Base-by-base conservation (phyloP, 306 rosid species). In the Acacia melanoxylon region DNA sequence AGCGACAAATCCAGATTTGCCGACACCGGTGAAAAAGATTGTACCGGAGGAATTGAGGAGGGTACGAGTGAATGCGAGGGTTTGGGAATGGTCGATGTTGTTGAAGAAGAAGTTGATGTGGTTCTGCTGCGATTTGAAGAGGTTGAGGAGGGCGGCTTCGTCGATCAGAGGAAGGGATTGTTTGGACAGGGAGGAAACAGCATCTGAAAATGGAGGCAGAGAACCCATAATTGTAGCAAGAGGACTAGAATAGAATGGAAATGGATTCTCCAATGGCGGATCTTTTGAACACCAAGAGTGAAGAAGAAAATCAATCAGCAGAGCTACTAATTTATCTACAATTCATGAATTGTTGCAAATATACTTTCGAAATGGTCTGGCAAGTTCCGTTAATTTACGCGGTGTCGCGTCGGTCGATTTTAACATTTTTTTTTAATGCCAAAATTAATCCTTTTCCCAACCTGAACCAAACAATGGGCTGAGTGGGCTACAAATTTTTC, bases 1-100 rank as follows among this genome's bases (percentile, higher is more conserved):
- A 29, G 98, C 99, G 68, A 93, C 98, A 88, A 96, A 96, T 80
- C 99, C 99, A 15, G 99, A 96, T 70, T 93, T 96, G 10, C 98
- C 99, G 79, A 93, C 94, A 67, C 98, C 99, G 75, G 99, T 75
- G 89, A 96, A 93, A 85, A 92, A 92, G 79, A 93, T 88, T 73
- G 98, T 96, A 61, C 97, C 97, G 83, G 91, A 1, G 75, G 97
- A 44, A 7, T 83, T 24, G 83, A 93, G 98, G 75, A 96, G 97
- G 52, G 87, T 79, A 59, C 46, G 86, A 25, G 99, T 89, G 94
- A 96, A 96, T 27, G 92, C 81, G 1, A 93, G 89, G 87, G 98
- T 92, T 78, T 93, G 94, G 80, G 98, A 87, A 66, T 91, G 93
- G 82, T 92, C 91, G 79, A 96, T 91, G 83, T 88, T 77, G 75